These are phyloP conservation scores for Agaricus blazei DNA, from an alignment of 768 basidiomycete species.

Conservation along the genomic window DNA sequence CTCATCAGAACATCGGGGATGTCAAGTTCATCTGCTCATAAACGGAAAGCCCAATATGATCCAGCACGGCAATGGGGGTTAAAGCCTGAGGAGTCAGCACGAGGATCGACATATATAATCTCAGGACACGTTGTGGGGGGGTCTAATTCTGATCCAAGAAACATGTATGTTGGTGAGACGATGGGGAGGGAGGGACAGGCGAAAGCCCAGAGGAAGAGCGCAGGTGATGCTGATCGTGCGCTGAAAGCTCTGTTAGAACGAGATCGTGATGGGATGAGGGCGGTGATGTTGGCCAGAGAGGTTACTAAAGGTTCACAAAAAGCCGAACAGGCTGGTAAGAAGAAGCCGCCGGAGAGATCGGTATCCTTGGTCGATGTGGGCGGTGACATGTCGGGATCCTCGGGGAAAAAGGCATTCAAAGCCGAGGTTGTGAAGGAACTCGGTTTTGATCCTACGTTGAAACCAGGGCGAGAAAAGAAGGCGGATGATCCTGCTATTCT, in stretches of 20 bases:
- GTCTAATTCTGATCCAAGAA: conserved; percentile 28
- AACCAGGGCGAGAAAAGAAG: conserved; percentile 39
- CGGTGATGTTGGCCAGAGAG: conserved; percentile 57
- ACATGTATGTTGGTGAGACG: conserved; percentile 58
- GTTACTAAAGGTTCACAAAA: conserved; percentile 18
- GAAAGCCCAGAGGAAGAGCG: conserved; percentile 60
- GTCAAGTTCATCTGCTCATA: conserved; percentile 43
- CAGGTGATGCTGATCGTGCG: conserved; percentile 54
- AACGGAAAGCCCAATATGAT: conserved; percentile 57
- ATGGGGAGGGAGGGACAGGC: conserved; percentile 80
- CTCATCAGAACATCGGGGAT: conserved; percentile 66
- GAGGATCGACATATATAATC: conserved; percentile 68
- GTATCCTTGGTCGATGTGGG: background rate
- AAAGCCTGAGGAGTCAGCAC: conserved; percentile 42
- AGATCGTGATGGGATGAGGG: conserved; percentile 65
- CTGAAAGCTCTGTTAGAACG: conserved; percentile 56
- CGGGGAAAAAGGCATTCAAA: conserved; percentile 41
- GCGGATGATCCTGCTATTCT: conserved; percentile 34
- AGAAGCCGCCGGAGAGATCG: conserved; percentile 14
- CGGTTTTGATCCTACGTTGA: conserved; percentile 74
- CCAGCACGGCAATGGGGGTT: conserved; percentile 75
- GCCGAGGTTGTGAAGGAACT: conserved; percentile 63
- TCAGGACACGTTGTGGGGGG: conserved; percentile 71
- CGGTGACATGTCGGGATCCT: background rate
- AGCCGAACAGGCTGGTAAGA: conserved; percentile 7